These are phyloP conservation scores for Pseudodiploospora longispora DNA, from an alignment of 2,329 filamentous ascomycete genomes.

Conservation along the genomic window DNA sequence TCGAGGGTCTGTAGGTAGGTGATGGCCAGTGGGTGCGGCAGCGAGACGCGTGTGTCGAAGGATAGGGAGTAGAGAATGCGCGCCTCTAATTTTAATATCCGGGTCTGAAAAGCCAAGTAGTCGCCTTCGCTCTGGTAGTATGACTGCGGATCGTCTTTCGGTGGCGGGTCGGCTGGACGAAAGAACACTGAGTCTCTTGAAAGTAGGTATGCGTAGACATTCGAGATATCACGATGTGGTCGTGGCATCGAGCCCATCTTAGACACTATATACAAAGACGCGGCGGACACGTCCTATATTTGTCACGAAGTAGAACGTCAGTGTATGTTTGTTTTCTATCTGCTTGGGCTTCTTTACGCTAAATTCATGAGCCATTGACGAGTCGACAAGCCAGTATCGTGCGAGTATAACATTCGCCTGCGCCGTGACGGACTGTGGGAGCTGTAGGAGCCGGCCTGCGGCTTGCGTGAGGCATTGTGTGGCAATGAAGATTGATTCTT, in stretches of 20 bases:
- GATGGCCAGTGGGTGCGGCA: slow-evolving; percentile 79
- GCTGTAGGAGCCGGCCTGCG: slow-evolving; percentile 69
- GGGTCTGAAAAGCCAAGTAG: slow-evolving; percentile 57
- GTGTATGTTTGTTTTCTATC: neutral
- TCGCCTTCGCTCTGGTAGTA: slow-evolving; percentile 67
- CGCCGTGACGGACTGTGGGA: slow-evolving; percentile 79
- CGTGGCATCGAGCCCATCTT: slow-evolving; percentile 75
- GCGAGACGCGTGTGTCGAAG: slow-evolving; percentile 76
- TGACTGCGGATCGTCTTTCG: slow-evolving; percentile 35
- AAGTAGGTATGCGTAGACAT: slow-evolving; percentile 75
- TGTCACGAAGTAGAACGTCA: neutral
- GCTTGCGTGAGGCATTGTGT: slow-evolving; percentile 69
- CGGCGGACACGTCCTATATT: slow-evolving; percentile 68
- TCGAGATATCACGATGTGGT: slow-evolving; percentile 71
- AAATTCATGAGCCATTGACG: slow-evolving; percentile 50
- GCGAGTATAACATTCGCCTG: slow-evolving; percentile 77
- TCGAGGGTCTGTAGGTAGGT: slow-evolving; percentile 90
- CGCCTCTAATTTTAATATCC: slow-evolving; percentile 67
- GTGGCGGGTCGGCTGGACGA: slow-evolving; percentile 26
- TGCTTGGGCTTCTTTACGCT: slow-evolving; percentile 26
- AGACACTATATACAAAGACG: slow-evolving; percentile 68
- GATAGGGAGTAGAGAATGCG: slow-evolving; percentile 66
- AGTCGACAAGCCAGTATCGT: slow-evolving; percentile 65
- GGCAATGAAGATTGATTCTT: slow-evolving; percentile 63
- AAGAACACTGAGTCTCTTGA: slow-evolving; percentile 52